Evolutionary conservation across 306 rosid genomes (phyloP).

Genomic region (Hippophae tibetana): DNA sequence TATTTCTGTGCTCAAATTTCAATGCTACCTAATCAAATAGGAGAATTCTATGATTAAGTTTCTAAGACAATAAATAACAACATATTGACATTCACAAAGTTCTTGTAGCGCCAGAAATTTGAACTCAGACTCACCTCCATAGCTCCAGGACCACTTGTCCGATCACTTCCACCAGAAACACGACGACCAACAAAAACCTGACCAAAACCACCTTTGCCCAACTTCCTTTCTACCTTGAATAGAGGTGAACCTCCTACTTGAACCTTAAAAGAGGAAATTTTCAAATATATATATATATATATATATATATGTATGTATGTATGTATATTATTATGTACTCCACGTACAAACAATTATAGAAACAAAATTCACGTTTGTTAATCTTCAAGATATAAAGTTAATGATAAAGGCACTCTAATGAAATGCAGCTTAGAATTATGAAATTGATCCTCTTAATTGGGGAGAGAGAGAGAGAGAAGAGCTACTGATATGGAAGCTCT

Average conservation of each 20-base stretch:
- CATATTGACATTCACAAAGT: background rate
- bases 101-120: conserved; percentile 6
- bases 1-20: conserved; percentile 89
- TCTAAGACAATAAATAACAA: background rate
- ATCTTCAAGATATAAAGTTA: no score
- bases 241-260: conserved; percentile 86
- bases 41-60: conserved; percentile 10
- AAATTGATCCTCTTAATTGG: background rate
- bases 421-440: background rate
- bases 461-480: background rate
- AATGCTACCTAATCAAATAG: conserved; percentile 70
- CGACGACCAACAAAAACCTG: conserved; percentile 92
- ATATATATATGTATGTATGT: background rate
- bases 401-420: background rate
- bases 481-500: background rate
- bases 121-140: conserved; percentile 44
- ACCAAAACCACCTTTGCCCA: conserved; percentile 93
- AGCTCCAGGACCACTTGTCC: conserved; percentile 59
- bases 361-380: no score
- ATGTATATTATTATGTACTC: background rate
- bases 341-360: background rate
- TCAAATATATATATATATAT: background rate
- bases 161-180: conserved; percentile 66
- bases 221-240: conserved; percentile 69
- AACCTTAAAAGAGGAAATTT: conserved; percentile 33